Base-by-base conservation (phyloP, 208 protist species). In the Herpetomonas samuelpessoai region DNA sequence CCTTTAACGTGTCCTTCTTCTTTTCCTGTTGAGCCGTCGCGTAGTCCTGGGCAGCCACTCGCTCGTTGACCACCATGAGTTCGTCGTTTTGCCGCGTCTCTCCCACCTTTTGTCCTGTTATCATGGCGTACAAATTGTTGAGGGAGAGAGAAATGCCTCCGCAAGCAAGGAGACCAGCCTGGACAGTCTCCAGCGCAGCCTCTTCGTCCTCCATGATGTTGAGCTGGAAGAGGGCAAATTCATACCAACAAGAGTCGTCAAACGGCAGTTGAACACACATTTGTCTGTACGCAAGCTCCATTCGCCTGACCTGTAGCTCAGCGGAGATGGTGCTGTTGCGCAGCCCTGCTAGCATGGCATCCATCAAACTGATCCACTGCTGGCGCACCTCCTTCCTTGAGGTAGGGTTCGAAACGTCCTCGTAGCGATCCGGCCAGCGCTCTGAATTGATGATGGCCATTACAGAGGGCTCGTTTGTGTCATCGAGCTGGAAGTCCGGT, bases 231-330 rank as follows among this genome's bases (percentile, higher is more conserved):
- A 81, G 69, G 10, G 82, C 81, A 65, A 90, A 88, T 28, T 79
- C 69, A 41, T 83, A 88, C 74, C 79, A 92, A 54, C 77, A 90
- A 14, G 80, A 74, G 60, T 92, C 82, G 46, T 86, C 76, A 25
- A 55, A 51, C 3, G 68, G 55, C 25, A 95, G 71, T 56, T 91
- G 82, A 22, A 53, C 65, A 60, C 84, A 92, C 74, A 95, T 79
- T 49, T 95, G 88, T 10, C 85, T 71, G 62, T 85, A 83, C 21
- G 88, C 88, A 48, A 95, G 64, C 31, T 92, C 83, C n/a, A 88
- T 81, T 4, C 88, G 81, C 25, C 76, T 60, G 14, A 84, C 49
- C 27, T 95, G 74, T 38, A 95, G 48, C 24, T 87, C 83, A 9
- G 21, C 41, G 4, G 46, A 30, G 44, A 79, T 52, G 21, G 49